phyloP scores from a whole-genome alignment of 495 filamentous ascomycete species.

The Annulohypoxylon stygium region DNA sequence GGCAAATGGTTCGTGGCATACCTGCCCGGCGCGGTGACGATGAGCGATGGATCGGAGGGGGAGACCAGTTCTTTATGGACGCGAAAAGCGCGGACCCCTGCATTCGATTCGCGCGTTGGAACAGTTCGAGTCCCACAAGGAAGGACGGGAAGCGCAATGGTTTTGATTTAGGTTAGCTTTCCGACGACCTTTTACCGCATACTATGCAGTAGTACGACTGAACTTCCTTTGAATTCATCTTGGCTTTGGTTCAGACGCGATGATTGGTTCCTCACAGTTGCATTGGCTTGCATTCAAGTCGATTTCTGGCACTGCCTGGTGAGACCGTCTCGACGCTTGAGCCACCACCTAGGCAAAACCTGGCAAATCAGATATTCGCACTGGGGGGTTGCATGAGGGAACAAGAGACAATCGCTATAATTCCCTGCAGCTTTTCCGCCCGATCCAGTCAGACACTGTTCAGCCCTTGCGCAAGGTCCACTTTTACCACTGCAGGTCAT shows the following conservation, averaged over 20 bases:
- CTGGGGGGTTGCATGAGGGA: constrained; percentile 32
- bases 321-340: constrained; percentile 38
- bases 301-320: constrained; percentile 25
- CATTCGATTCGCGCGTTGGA: constrained; percentile 41
- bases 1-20: constrained; percentile 38
- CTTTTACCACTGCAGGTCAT: constrained; percentile 36
- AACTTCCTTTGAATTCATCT: constrained; percentile 26
- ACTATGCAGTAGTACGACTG: not conserved
- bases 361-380: constrained; percentile 37
- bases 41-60: constrained; percentile 36
- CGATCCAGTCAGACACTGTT: constrained; percentile 32
- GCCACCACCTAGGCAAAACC: constrained; percentile 32
- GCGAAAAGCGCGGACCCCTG: constrained; percentile 50
- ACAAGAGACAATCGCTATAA: constrained; percentile 34
- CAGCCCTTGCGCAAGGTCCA: constrained; percentile 42
- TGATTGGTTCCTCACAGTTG: constrained; percentile 33
- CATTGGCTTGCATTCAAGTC: constrained; percentile 30
- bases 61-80: constrained; percentile 43
- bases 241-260: constrained; percentile 39
- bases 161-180: constrained; percentile 14
- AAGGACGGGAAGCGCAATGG: constrained; percentile 13
- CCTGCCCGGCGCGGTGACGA: constrained; percentile 28
- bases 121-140: constrained; percentile 42
- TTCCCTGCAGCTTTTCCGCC: constrained; percentile 36
- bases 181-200: constrained; percentile 8